Evolutionary conservation across 2,329 filamentous ascomycete species (phyloP), one percentile per base, ranked within the genome.

Genomic region (Aspergillus sp.): DNA sequence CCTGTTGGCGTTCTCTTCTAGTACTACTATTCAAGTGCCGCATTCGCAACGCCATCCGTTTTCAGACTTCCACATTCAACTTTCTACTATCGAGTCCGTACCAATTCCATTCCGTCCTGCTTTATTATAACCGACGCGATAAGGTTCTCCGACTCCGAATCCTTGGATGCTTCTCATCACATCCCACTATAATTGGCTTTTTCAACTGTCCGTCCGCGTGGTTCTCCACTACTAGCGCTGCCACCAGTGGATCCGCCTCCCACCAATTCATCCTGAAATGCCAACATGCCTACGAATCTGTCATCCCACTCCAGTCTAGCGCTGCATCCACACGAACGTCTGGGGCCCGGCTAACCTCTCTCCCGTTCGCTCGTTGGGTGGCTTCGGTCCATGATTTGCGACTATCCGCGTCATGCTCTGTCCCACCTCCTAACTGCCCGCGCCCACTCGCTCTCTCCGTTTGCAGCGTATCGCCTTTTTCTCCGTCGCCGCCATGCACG

Each of bases 351-450:
- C 25, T 55, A 42, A 27, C 39, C 15, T 13, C n/a, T 44, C 17
- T 25, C n/a, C 53, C 53, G 53, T 47, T 47, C 38, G 53, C 41
- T 54, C 8, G 41, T 42, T 54, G 38, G 52, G 25, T 30, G 38
- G 38, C 27, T 54, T 54, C 17, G 38, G 41, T 36, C 32, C 17
- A 21, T 27, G 39, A 55, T 55, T 39, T 21, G 41, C 53, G 25
- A 55, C 53, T 30, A 50, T 50, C 47, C 53, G 53, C 53, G 53
- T 55, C 53, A 55, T 55, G 53, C 53, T 47, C 23, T 55, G 53
- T 54, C 53, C 53, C 41, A 42, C 39, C 42, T 23, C n/a, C 21
- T 50, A 19, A 50, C 25, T 36, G 32, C 32, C 32, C 32, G 47
- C 32, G 47, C 47, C 47, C 13, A 10, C 25, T 50, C 15, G n/a